phyloP scores from a whole-genome alignment of 202 grass and related monocot species.

The Dendrocalamus latiflorus region DNA sequence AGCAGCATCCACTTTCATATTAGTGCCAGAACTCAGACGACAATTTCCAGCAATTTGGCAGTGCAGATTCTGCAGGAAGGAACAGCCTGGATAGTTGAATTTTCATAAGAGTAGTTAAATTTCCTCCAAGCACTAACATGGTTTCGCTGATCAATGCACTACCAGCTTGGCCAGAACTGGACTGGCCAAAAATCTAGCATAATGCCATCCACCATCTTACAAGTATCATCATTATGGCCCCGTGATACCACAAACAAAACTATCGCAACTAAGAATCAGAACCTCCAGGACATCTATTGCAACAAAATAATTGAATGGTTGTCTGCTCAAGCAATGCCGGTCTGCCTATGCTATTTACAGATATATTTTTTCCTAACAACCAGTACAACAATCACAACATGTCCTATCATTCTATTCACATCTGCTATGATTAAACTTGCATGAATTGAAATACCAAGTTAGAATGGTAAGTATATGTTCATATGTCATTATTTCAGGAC shows the following conservation, averaged over 20 bases:
- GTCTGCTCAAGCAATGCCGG: background rate
- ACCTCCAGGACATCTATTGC: background rate
- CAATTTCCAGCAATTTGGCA: background rate
- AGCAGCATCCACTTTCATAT: background rate
- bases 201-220: background rate
- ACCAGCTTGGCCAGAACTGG: background rate
- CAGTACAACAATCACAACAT: background rate
- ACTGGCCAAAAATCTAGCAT: background rate
- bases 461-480: background rate
- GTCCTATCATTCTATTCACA: background rate
- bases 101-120: background rate
- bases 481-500: background rate
- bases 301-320: background rate
- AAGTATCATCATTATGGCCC: background rate
- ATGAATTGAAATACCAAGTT: background rate
- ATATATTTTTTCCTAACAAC: background rate
- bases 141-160: background rate
- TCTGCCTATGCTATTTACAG: background rate
- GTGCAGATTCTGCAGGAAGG: background rate
- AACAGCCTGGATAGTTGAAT: background rate
- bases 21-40: background rate
- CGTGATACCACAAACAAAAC: background rate
- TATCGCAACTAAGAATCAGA: constrained; percentile 14
- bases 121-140: background rate
- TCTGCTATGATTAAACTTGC: background rate